Evolutionary conservation across 768 basidiomycete genomes (phyloP).

Genomic region (Lyophyllum semitale): DNA sequence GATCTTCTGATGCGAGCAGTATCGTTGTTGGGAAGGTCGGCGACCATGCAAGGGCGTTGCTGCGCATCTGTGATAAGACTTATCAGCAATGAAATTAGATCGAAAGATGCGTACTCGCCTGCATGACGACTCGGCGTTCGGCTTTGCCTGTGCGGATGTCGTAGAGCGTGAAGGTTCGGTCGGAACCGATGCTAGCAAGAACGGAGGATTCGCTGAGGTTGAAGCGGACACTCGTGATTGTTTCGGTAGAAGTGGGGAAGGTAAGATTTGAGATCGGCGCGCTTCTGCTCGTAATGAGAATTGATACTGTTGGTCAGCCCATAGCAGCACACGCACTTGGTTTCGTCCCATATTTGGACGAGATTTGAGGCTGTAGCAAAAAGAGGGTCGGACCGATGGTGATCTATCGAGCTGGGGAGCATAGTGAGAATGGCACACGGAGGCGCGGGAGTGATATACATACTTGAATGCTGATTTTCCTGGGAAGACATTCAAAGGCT

Average conservation of each 20-base stretch:
- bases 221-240: constrained; percentile 85
- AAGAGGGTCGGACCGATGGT: constrained; percentile 84
- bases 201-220: constrained; percentile 94
- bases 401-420: constrained; percentile 79
- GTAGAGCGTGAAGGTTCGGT: constrained; percentile 94
- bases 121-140: constrained; percentile 88
- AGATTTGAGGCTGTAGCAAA: constrained; percentile 94
- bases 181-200: constrained; percentile 92
- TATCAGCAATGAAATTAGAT: not conserved
- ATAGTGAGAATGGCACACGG: constrained; percentile 2
- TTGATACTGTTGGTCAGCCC: not conserved
- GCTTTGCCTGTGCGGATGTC: constrained; percentile 97
- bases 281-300: constrained; percentile 48
- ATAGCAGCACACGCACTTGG: constrained; percentile 57
- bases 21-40: constrained; percentile 92
- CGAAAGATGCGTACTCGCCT: constrained; percentile 42
- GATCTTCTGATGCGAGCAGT: constrained; percentile 96
- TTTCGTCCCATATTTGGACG: constrained; percentile 98
- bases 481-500: constrained; percentile 77
- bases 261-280: constrained; percentile 85
- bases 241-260: constrained; percentile 87
- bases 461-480: constrained; percentile 94
- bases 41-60: constrained; percentile 92
- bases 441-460: constrained; percentile 18
- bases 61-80: constrained; percentile 61